phyloP scores from a whole-genome alignment of 441 rosid genomes.

The Codiaeum variegatum region DNA sequence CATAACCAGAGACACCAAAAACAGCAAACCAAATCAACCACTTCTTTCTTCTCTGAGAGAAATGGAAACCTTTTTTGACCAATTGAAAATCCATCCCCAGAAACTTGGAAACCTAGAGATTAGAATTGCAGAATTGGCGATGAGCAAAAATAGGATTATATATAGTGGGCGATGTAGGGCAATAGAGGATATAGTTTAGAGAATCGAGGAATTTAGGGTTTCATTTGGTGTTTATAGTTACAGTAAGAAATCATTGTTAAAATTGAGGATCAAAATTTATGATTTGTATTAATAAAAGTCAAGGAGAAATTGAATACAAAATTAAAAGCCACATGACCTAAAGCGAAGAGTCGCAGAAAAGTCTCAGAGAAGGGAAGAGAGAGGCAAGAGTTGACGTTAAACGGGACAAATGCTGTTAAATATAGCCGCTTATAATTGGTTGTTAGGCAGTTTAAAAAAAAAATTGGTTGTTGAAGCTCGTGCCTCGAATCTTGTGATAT shows the following conservation, averaged over 20 bases:
- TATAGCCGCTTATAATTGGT: background rate
- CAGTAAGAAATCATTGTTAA: background rate
- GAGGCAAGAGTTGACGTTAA: background rate
- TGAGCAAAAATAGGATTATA: too few species aligned
- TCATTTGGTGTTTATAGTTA: background rate
- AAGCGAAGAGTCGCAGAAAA: background rate
- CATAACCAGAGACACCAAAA: conserved; percentile 55
- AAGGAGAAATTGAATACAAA: background rate
- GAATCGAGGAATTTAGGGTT: conserved; percentile 22
- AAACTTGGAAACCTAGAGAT: conserved; percentile 19
- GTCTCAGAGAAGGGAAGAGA: background rate
- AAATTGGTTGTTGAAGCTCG: background rate
- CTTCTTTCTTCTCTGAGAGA: conserved; percentile 45
- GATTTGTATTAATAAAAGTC: background rate
- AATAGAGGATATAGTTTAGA: background rate
- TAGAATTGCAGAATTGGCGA: background rate
- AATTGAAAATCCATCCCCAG: conserved; percentile 45
- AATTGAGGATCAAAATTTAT: background rate
- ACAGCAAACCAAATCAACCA: conserved; percentile 49
- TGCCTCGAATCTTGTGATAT: background rate
- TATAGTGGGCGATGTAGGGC: background rate
- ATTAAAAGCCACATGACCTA: background rate
- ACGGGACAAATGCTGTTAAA: background rate
- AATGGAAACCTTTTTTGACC: conserved; percentile 33
- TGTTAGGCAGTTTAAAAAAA: too few species aligned